Evolutionary conservation across 148 eudicot species (phyloP), one percentile per base, ranked within the genome.

Genomic region (Spergularia marina): DNA sequence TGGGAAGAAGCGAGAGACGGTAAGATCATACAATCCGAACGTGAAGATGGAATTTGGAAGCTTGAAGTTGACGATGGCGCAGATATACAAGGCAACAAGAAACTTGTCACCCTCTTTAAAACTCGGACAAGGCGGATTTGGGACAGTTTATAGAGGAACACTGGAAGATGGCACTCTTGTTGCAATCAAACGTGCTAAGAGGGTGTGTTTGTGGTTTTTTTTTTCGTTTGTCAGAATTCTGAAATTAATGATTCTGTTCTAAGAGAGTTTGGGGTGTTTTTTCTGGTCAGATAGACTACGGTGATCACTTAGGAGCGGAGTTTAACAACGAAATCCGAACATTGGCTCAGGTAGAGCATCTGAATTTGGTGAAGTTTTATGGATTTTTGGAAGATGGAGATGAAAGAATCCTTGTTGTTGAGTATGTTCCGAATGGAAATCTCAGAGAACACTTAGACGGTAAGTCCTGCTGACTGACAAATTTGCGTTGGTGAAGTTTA

Each of bases 81-180:
- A 88, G 58, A 89, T 94, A 78, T 75, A 72, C 76, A 90, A 82
- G 82, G 98, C 91, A 58, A 94, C 98, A 12, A 82, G 70, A 30
- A 87, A 88, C 62, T 91, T 94, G 70, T 90, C 95, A 25, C 95
- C 97, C 6, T 71, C 83, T 41, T 82, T 84, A 12, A 91, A 89
- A 85, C 83, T 94, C 16, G 98, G 98, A 47, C 96, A 91, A 83
- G 98, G 98, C 14, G 98, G 98, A 44, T 94, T 91, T 62, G 97
- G 96, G 23, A 89, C 89, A 4, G 98, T 94, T 20, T 94, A 91
- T 78, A 86, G 82, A 73, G 98, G 89, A 76, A 78, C 67, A 39
- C 84, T 94, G 30, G 77, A 81, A 9, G 96, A 91, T 81, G 97
- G 98, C 74, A 83, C 87, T 14, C n/a, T 85, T 10, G 92, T 91